Evolutionary conservation across 2,329 filamentous ascomycete species (phyloP), one percentile per base, ranked within the genome.

Genomic region (Sporothrix globosa): DNA sequence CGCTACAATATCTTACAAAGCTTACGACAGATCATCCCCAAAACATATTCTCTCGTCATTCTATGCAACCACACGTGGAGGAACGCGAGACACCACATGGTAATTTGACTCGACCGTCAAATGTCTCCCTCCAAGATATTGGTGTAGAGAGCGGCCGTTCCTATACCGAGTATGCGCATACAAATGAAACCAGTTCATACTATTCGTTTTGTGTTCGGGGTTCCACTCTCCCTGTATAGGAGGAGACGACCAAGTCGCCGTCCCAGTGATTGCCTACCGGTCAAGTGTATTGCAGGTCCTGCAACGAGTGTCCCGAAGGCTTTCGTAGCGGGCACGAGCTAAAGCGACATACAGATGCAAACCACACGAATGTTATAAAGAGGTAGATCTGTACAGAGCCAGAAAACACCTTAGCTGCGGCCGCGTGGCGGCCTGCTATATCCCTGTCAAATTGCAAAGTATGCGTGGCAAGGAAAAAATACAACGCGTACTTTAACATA

Each of bases 401-500:
- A 2, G 80, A 82, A 19, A 79, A 74, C 73, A 78, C 61, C 74
- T 78, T 56, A 72, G 79, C 52, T 48, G 27, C 54, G 11, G 74
- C 76, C 74, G 74, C 81, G 71, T 82, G 83, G 0, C 83, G 83
- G 70, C 86, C 86, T 2, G 78, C 83, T 3, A 82, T 87, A 69
- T 83, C 86, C 0, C 78, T 88, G 11, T 81, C 82, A 21, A 86
- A 91, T 75, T 97, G 94, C 86, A 97, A 97, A 80, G 88, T 92
- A 63, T 98, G 95, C 79, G 86, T 86, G 58, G 86, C 86, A 53
- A 83, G 86, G 71, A 97, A 97, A 82, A 87, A 87, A 71, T 98
- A 98, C 76, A 91, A 91, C 3, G 92, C 92, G 13, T 96, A 97
- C 81, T 97, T 98, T 81, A 97, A 98, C 76, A 94, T 93, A 0